phyloP scores from a whole-genome alignment of 2,329 filamentous ascomycete species.

The Stagonosporopsis vannaccii region DNA sequence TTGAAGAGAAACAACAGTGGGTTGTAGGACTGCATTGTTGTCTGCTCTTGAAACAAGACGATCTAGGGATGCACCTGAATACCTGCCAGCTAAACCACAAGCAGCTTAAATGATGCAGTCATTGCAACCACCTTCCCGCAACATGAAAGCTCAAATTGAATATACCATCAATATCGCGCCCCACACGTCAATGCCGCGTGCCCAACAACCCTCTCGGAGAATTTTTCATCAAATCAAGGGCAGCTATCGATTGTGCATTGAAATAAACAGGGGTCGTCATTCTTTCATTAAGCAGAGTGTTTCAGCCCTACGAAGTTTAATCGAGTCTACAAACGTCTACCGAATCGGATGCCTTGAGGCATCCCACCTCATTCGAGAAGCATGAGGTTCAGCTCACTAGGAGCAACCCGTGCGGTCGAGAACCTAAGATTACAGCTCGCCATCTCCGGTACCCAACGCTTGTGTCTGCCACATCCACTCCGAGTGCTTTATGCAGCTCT shows the following conservation, averaged over 20 bases:
- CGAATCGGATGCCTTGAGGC: slow-evolving; percentile 3
- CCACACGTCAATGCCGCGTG: slow-evolving; percentile 2
- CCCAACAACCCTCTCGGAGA: not conserved
- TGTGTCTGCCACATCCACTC: slow-evolving; percentile 7
- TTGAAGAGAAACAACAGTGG: not conserved
- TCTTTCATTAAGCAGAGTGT: slow-evolving; percentile 20
- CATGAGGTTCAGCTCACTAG: slow-evolving; percentile 11
- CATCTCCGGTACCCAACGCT: slow-evolving; percentile 13
- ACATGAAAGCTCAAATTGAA: not conserved
- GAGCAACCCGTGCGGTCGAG: not conserved
- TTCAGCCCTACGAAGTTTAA: slow-evolving; percentile 15
- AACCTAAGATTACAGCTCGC: slow-evolving; percentile 8
- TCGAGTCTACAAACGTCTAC: slow-evolving; percentile 9
- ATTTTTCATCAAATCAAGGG: not conserved
- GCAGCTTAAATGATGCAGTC: too few relatives aligned
- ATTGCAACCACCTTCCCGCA: not conserved
- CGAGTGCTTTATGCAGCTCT: slow-evolving; percentile 4
- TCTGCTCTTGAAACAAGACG: not conserved
- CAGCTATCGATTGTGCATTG: slow-evolving; percentile 3
- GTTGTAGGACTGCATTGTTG: not conserved
- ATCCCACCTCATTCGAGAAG: slow-evolving; percentile 8
- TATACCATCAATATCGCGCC: not conserved
- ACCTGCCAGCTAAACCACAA: too few relatives aligned
- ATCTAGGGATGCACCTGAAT: not conserved
- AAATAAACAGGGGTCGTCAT: slow-evolving; percentile 14